Percentiles rank a stretch among this genome's conserved stretches.
phyloP scores from a whole-genome alignment of 2,329 filamentous ascomycete genomes.

The Exophiala calicioides region DNA sequence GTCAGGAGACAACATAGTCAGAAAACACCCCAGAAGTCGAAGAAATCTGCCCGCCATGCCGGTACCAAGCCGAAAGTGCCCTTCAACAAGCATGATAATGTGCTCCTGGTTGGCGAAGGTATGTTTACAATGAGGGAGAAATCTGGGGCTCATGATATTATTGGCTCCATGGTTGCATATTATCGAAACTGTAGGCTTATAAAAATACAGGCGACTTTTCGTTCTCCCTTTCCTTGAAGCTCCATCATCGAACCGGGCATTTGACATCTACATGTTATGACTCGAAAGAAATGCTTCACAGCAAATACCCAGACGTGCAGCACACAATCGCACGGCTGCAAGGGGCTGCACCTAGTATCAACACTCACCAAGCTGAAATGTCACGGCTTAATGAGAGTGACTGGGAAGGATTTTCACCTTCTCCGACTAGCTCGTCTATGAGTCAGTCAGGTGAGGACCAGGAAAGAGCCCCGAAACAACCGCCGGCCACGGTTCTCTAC shows the following conservation, averaged over 20 bases:
- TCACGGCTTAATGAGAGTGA: slow-evolving; percentile 17
- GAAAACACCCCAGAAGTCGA: slow-evolving; percentile 5
- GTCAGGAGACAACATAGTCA: slow-evolving; percentile 26
- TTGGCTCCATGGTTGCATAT: slow-evolving; percentile 9
- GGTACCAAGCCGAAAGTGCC: slow-evolving; percentile 37
- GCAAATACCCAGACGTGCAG: slow-evolving; percentile 72
- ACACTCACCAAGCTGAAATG: slow-evolving; percentile 14
- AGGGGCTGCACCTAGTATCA: too few relatives aligned
- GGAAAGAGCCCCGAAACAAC: slow-evolving; percentile 15
- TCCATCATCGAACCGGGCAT: slow-evolving; percentile 42
- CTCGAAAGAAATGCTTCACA: slow-evolving; percentile 51
- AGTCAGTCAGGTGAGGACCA: background rate
- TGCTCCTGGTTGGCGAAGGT: slow-evolving; percentile 50
- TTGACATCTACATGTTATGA: slow-evolving; percentile 50
- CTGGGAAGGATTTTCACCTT: slow-evolving; percentile 30
- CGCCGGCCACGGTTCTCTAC: slow-evolving; percentile 39
- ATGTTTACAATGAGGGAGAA: too few relatives aligned
- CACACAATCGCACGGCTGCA: slow-evolving; percentile 15
- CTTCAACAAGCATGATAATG: slow-evolving; percentile 43
- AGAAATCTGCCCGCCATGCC: slow-evolving; percentile 4
- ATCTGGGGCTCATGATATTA: slow-evolving; percentile 20
- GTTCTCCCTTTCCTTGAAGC: slow-evolving; percentile 47
- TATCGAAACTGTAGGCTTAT: slow-evolving; percentile 21
- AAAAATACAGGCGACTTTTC: slow-evolving; percentile 47
- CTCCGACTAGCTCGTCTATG: background rate